Conservation (phyloP, 2,329 filamentous ascomycete genomes). For the Macrophomina phaseolina region DNA sequence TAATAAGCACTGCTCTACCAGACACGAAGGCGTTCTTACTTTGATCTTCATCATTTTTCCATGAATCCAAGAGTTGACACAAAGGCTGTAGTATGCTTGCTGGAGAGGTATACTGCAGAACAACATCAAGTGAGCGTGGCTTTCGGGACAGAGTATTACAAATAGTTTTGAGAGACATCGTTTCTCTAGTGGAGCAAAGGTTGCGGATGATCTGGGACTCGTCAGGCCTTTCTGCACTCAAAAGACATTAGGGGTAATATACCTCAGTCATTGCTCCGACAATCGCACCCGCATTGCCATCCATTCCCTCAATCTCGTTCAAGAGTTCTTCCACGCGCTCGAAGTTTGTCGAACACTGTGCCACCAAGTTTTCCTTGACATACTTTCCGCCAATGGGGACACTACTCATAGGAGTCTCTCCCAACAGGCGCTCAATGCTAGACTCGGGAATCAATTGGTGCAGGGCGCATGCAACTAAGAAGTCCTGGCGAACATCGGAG, state of each 20-base stretch:
- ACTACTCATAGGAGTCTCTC: slow-evolving; percentile 82
- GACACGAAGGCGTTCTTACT: slow-evolving; percentile 39
- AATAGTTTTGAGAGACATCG: slow-evolving; percentile 77
- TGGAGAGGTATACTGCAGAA: slow-evolving; percentile 76
- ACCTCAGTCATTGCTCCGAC: slow-evolving; percentile 67
- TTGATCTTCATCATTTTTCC: slow-evolving; percentile 83
- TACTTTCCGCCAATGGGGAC: slow-evolving; percentile 76
- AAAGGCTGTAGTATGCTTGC: slow-evolving; percentile 73
- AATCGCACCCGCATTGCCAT: slow-evolving; percentile 88
- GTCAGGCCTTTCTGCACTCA: slow-evolving; percentile 26
- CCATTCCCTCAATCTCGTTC: slow-evolving; percentile 83
- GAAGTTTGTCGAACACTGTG: slow-evolving; percentile 77
- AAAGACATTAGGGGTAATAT: not conserved
- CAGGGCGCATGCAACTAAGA: slow-evolving; percentile 87
- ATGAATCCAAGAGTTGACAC: slow-evolving; percentile 76
- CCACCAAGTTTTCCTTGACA: slow-evolving; percentile 76
- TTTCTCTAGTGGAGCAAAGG: slow-evolving; percentile 75
- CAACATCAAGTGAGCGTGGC: slow-evolving; percentile 73
- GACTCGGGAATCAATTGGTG: slow-evolving; percentile 82
- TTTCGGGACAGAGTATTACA: slow-evolving; percentile 76
- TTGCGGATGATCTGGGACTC: slow-evolving; percentile 65
- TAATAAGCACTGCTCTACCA: slow-evolving; percentile 27
- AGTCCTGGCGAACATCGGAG: slow-evolving; percentile 76
- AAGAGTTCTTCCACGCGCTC: slow-evolving; percentile 78
- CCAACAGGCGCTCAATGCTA: slow-evolving; percentile 79